These are phyloP conservation scores for Pseudogymnoascus sp. DNA, from an alignment of 2,329 filamentous ascomycete genomes.

Conservation along the genomic window DNA sequence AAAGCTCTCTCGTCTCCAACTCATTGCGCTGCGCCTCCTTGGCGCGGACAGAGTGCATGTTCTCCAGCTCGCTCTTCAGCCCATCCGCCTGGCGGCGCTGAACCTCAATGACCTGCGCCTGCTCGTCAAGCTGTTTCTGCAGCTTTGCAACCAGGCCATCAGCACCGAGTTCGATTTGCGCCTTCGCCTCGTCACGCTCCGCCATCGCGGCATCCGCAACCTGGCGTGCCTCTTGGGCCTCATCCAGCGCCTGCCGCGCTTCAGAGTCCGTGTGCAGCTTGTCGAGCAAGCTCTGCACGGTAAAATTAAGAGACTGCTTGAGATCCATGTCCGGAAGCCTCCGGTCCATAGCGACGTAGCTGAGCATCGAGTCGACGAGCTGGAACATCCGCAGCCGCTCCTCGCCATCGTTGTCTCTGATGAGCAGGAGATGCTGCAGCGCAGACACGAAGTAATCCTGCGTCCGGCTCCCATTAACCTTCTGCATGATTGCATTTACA, in stretches of 20 bases:
- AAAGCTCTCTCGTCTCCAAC: constrained; percentile 89
- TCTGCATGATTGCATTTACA: constrained; percentile 82
- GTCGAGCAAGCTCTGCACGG: constrained; percentile 88
- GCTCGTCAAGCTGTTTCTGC: constrained; percentile 89
- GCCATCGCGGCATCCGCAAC: constrained; percentile 94
- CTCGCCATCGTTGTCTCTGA: constrained; percentile 83
- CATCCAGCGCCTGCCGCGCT: constrained; percentile 83
- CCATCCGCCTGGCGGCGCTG: constrained; percentile 78
- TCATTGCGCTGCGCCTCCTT: constrained; percentile 93
- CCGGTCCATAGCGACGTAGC: constrained; percentile 97
- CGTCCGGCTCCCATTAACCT: constrained; percentile 71
- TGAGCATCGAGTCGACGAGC: constrained; percentile 96
- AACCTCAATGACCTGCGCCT: constrained; percentile 80
- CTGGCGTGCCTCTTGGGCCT: constrained; percentile 80
- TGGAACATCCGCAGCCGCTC: constrained; percentile 94
- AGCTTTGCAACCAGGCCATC: constrained; percentile 89
- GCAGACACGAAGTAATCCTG: constrained; percentile 95
- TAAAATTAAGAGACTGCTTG: constrained; percentile 95
- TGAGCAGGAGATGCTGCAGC: constrained; percentile 87
- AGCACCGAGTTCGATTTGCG: constrained; percentile 80
- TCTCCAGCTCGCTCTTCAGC: constrained; percentile 81
- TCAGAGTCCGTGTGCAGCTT: constrained; percentile 96
- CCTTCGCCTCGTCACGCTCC: constrained; percentile 89
- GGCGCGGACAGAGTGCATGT: constrained; percentile 73
- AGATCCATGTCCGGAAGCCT: constrained; percentile 93